Conservation (phyloP, 176 grass and related monocot genomes). For the Rhynchospora breviuscula region DNA sequence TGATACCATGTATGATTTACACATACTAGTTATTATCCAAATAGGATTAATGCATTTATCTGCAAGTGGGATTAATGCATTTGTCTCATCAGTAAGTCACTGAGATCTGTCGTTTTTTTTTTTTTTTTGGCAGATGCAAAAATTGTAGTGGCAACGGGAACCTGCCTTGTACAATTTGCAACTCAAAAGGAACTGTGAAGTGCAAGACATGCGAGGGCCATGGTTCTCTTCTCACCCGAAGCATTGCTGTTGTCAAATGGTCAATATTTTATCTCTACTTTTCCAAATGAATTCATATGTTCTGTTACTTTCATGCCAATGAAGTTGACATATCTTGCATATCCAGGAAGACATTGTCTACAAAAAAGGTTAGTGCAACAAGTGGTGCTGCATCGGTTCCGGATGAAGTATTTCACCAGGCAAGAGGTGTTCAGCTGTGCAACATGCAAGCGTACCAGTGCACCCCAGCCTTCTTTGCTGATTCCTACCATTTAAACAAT, state of each 20-base stretch:
- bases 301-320: conserved; percentile 21
- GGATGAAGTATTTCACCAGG: conserved; percentile 77
- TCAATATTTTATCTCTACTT: conserved; percentile 26
- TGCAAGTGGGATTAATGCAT: background rate
- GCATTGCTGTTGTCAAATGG: conserved; percentile 74
- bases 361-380: conserved; percentile 58
- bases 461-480: conserved; percentile 83
- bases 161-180: conserved; percentile 62
- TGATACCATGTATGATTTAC: conserved; percentile 47
- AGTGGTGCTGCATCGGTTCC: conserved; percentile 75
- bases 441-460: conserved; percentile 92
- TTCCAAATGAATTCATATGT: conserved; percentile 12
- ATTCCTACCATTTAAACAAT: conserved; percentile 76
- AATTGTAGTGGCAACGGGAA: conserved; percentile 76
- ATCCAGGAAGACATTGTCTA: conserved; percentile 60
- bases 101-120: background rate
- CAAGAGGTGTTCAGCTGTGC: conserved; percentile 74
- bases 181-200: conserved; percentile 60
- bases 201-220: conserved; percentile 70
- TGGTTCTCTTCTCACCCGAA: conserved; percentile 60
- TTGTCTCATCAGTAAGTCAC: background rate
- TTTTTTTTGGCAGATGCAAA: conserved; percentile 54
- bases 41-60: background rate
- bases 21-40: background rate
- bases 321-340: background rate